Conservation (phyloP, 768 basidiomycete species). For the Termitomyces sp. region DNA sequence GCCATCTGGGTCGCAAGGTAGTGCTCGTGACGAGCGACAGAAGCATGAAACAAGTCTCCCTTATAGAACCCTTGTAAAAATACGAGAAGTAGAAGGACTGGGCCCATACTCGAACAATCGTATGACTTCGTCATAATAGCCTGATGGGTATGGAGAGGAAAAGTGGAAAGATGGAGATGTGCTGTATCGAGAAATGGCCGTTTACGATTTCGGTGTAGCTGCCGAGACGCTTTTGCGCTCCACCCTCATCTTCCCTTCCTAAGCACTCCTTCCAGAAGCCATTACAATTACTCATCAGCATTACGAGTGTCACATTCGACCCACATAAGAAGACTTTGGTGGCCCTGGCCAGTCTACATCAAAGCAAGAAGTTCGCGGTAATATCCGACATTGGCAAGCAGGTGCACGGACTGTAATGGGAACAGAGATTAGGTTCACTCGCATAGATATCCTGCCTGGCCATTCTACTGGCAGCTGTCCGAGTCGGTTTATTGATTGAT, state of each 20-base stretch:
- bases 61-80: constrained; percentile 60
- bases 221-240: constrained; percentile 71
- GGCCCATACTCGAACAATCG: constrained; percentile 94
- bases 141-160: constrained; percentile 32
- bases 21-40: constrained; percentile 93
- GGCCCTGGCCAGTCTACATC: no score
- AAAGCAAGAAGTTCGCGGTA: no score
- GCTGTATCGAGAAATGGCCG: constrained; percentile 43
- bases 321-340: no score
- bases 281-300: constrained; percentile 55
- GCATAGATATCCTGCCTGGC: no score
- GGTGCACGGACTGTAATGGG: no score
- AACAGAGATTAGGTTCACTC: no score
- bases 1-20: constrained; percentile 88
- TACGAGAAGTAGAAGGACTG: constrained; percentile 95
- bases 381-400: no score
- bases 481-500: no score
- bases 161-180: neutral
- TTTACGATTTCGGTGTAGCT: constrained; percentile 94
- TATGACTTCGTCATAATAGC: constrained; percentile 97
- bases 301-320: no score
- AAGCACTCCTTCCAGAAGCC: constrained; percentile 90
- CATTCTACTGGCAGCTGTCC: no score
- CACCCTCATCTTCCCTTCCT: constrained; percentile 56
- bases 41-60: constrained; percentile 76